phyloP scores from a whole-genome alignment of 495 filamentous ascomycete genomes.

The Schizothecium vesticola region DNA sequence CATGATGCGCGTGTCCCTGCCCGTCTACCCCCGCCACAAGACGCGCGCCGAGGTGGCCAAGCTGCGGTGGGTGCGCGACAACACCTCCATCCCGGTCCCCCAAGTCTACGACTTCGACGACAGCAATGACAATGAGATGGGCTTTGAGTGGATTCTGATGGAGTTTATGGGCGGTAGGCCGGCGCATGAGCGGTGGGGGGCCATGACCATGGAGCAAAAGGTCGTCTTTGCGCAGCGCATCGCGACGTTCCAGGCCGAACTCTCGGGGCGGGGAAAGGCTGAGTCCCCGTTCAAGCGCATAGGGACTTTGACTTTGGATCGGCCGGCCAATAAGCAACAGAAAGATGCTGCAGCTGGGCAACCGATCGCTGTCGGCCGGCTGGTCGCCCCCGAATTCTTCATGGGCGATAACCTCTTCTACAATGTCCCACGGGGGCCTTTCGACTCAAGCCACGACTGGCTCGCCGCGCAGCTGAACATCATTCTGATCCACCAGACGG shows the following conservation, averaged over 20 bases:
- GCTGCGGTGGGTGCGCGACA: constrained; percentile 33
- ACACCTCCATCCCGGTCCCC: constrained; percentile 43
- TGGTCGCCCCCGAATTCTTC: constrained; percentile 18
- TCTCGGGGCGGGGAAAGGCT: constrained; percentile 16
- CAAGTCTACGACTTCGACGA: constrained; percentile 38
- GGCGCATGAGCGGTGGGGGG: constrained; percentile 35
- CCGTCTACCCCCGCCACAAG: constrained; percentile 43
- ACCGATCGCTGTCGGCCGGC: constrained; percentile 1
- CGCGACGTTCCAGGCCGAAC: constrained; percentile 29
- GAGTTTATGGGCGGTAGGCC: constrained; percentile 30
- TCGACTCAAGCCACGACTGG: constrained; percentile 20
- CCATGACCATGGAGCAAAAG: constrained; percentile 32
- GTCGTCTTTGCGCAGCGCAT: constrained; percentile 29
- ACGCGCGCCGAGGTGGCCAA: constrained; percentile 46
- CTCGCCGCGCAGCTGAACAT: constrained; percentile 10
- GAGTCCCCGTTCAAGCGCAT: constrained; percentile 26
- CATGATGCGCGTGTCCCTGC: constrained; percentile 41
- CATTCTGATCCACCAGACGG: constrained; percentile 12
- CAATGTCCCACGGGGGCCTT: constrained; percentile 17
- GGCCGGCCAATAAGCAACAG: neutral
- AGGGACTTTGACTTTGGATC: constrained; percentile 18
- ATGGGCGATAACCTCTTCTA: constrained; percentile 15
- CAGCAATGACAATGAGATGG: constrained; percentile 32
- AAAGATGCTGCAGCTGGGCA: neutral
- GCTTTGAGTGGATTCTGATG: constrained; percentile 29